Base-by-base conservation (phyloP, 2,329 filamentous ascomycete genomes). In the Aureobasidium sp. region DNA sequence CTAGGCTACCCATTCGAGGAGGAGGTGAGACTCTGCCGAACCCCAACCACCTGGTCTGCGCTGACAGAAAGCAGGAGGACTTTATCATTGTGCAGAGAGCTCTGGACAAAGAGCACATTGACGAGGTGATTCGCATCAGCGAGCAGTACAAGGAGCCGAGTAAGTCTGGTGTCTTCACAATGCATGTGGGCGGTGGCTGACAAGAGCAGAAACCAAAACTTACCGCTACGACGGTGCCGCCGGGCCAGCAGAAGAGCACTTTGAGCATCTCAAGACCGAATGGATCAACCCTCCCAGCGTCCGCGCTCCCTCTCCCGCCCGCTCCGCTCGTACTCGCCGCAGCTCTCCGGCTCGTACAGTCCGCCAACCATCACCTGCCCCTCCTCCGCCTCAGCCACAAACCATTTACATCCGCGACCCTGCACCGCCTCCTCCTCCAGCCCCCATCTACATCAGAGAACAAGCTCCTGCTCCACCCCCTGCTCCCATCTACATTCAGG, bases 31-130 rank as follows among this genome's bases (percentile, higher is more conserved):
- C 21, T 8, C 7, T 17, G 54, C 45, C 9, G 37, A 45, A 57
- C 9, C 0, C 8, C 8, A 1, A 40, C 7, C 9, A 10, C 4
- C 8, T 4, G 10, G 1, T 23, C 23, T 27, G 15, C 29, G 35
- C 51, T 55, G 27, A 55, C 51, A 5, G 27, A 0, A 7, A 38
- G 11, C 65, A 94, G 89, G 90, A 88, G 40, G 86, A 88, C 66
- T 88, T 87, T 23, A 84, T 94, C 67, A 83, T 96, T 57, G 85
- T 97, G 35, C 84, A 88, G 66, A 87, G 89, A 69, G 92, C 93
- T 10, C 80, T 97, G 5, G 89, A 90, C 17, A 92, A 95, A 67
- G 85, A 93, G 19, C 90, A 96, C 67, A 96, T 96, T 64, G 91
- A 96, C 67, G 88, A 95, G 68, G 80, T 96, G 46, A 88, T 96